These are phyloP conservation scores for Pleurotus djamor DNA, from an alignment of 768 basidiomycete genomes.

Conservation along the genomic window DNA sequence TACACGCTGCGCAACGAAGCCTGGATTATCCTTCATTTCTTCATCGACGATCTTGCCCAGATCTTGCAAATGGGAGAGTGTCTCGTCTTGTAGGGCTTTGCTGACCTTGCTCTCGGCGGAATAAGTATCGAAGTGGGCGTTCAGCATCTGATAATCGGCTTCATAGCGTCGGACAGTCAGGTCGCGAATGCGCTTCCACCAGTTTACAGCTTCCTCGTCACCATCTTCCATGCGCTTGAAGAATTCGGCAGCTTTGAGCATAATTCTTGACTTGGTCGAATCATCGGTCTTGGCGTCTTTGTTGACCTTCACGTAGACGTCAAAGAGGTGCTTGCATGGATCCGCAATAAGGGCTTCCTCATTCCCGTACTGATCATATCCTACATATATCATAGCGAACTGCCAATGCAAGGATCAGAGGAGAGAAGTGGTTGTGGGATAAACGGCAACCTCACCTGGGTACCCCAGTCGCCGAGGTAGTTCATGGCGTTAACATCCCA, in stretches of 20 bases:
- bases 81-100: slow-evolving; percentile 25
- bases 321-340: slow-evolving; percentile 37
- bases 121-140: slow-evolving; percentile 37
- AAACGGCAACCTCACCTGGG: slow-evolving; percentile 21
- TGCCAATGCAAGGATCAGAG: background rate
- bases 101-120: slow-evolving; percentile 33
- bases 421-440: too few species aligned
- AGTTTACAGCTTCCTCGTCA: slow-evolving; percentile 28
- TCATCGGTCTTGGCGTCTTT: slow-evolving; percentile 19
- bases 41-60: slow-evolving; percentile 11
- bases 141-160: slow-evolving; percentile 30
- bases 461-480: slow-evolving; percentile 39
- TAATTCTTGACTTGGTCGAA: too few species aligned
- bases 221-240: slow-evolving; percentile 36
- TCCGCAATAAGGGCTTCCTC: slow-evolving; percentile 30
- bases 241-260: slow-evolving; percentile 19
- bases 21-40: too few species aligned
- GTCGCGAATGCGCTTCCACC: slow-evolving; percentile 36
- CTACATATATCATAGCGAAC: slow-evolving; percentile 30
- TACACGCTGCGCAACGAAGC: slow-evolving; percentile 21
- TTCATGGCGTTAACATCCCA: slow-evolving; percentile 35
- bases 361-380: slow-evolving; percentile 34
- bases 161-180: slow-evolving; percentile 33
- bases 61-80: slow-evolving; percentile 23
- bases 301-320: slow-evolving; percentile 38